Percentiles rank a stretch among this genome's conserved stretches.
phyloP scores from a whole-genome alignment of 495 filamentous ascomycete genomes.

The Penicillium bovifimosum region DNA sequence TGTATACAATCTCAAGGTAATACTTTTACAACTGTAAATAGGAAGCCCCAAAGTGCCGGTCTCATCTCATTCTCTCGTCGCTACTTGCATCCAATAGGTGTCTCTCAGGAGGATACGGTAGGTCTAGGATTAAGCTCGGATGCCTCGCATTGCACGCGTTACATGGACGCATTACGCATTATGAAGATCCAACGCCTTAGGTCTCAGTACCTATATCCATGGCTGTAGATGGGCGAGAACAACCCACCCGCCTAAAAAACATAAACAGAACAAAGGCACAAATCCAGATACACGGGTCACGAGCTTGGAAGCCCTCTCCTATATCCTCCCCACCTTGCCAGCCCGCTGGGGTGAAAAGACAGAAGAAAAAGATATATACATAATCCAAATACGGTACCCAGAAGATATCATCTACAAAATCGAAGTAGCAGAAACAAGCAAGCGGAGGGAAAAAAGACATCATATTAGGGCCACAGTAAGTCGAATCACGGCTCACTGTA shows the following conservation, averaged over 20 bases:
- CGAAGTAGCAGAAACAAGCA: not conserved
- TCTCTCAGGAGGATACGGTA: not conserved
- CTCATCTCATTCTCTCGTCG: not conserved
- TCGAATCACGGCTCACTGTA: not conserved
- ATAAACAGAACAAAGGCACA: slow-evolving; percentile 1
- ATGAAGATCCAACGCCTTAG: not conserved
- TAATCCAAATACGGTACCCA: not conserved
- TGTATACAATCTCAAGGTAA: not conserved
- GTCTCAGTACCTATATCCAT: slow-evolving; percentile 7
- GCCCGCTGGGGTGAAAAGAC: slow-evolving; percentile 15
- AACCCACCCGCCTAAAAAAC: not conserved
- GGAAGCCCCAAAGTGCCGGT: not conserved
- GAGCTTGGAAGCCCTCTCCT: not conserved
- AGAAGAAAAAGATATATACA: slow-evolving; percentile 6
- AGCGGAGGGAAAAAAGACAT: not conserved
- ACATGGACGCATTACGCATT: too few relatives aligned
- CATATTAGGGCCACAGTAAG: not conserved
- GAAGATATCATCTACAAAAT: not conserved
- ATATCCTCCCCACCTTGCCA: slow-evolving; percentile 12
- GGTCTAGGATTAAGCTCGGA: not conserved
- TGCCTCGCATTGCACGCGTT: not conserved
- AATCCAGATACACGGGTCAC: slow-evolving; percentile 1
- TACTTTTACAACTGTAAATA: slow-evolving; percentile 2
- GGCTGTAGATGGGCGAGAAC: not conserved
- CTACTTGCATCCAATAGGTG: too few relatives aligned